Conservation (phyloP, 306 rosid genomes). For the Lathyrus sativus region DNA sequence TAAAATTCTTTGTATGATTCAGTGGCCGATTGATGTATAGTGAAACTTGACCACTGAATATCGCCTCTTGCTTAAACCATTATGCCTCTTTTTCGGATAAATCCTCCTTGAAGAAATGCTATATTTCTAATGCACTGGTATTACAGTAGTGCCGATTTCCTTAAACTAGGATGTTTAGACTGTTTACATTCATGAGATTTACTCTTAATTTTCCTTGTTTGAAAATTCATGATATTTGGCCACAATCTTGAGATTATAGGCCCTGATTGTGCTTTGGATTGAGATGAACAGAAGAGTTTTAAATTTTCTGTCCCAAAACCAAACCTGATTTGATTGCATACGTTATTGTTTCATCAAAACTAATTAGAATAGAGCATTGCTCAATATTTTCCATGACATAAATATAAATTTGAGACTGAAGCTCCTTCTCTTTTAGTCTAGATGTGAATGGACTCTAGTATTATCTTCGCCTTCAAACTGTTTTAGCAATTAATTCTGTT, state of each 20-base stretch:
- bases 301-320: neutral
- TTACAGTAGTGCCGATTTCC: neutral
- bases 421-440: neutral
- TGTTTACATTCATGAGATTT: conserved; percentile 17
- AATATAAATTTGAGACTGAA: neutral
- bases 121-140: conserved; percentile 29
- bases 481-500: too few species aligned
- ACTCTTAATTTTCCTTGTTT: neutral
- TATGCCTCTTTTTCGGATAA: neutral
- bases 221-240: neutral
- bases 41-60: conserved; percentile 12
- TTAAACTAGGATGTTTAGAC: conserved; percentile 1
- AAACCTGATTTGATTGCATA: neutral
- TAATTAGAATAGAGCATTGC: neutral
- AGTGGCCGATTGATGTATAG: conserved; percentile 40
- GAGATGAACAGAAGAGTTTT: neutral
- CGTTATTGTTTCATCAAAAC: neutral
- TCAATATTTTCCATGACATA: neutral
- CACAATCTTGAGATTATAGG: conserved; percentile 10
- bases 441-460: too few species aligned
- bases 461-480: too few species aligned
- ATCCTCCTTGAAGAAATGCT: neutral
- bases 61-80: conserved; percentile 11
- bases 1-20: conserved; percentile 46
- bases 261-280: neutral